phyloP scores from a whole-genome alignment of 176 grass and related monocot genomes.

The Phyllostachys edulis region DNA sequence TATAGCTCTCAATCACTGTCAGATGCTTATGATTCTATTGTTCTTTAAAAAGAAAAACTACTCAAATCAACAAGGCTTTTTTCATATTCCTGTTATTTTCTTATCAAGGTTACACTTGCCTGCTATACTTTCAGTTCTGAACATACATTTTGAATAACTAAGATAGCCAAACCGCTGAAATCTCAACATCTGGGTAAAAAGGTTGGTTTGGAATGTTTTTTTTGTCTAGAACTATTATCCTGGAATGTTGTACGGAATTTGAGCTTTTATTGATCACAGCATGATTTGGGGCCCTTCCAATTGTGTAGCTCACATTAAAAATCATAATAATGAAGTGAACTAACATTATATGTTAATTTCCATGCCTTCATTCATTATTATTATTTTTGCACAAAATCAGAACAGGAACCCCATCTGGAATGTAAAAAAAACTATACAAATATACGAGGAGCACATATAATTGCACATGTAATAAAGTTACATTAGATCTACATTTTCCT shows the following conservation, averaged over 20 bases:
- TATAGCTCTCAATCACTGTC: background rate
- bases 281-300: background rate
- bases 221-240: background rate
- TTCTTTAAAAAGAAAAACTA: constrained; percentile 1
- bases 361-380: background rate
- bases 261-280: background rate
- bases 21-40: background rate
- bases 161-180: background rate
- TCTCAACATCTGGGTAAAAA: background rate
- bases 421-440: background rate
- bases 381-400: background rate
- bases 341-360: background rate
- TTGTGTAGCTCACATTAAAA: background rate
- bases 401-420: background rate
- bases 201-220: background rate
- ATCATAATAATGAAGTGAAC: background rate
- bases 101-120: constrained; percentile 8
- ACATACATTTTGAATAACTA: background rate
- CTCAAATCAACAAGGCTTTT: background rate
- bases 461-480: background rate
- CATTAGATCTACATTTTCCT: background rate
- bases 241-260: background rate
- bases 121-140: background rate
- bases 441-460: background rate
- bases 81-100: background rate